Conservation (phyloP, 2,329 filamentous ascomycete genomes). For the Xylariaceae sp. region DNA sequence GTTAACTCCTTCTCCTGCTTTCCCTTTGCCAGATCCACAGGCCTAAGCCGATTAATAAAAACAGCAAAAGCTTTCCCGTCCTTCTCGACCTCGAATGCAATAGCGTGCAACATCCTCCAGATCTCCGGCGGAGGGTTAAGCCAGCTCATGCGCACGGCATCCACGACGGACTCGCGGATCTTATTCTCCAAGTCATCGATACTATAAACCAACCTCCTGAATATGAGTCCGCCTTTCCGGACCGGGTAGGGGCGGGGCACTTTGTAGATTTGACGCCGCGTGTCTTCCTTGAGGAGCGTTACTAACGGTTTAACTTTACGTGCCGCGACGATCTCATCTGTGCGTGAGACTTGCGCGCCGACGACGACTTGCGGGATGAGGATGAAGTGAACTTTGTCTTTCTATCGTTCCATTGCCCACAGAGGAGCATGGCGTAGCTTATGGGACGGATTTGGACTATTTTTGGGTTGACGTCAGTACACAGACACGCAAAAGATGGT, state of each 20-base stretch:
- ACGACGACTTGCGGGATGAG: conserved; percentile 1
- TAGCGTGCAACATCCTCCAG: neutral
- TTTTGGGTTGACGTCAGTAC: neutral
- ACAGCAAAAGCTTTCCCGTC: neutral
- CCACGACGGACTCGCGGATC: too few species aligned
- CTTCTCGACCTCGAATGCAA: neutral
- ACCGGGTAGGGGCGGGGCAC: neutral
- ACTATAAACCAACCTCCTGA: neutral
- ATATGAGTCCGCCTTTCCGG: neutral
- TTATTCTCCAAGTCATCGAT: too few species aligned
- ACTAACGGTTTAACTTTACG: neutral
- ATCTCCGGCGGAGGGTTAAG: neutral
- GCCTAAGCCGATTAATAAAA: neutral
- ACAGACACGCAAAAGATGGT: neutral
- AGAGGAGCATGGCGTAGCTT: conserved; percentile 2
- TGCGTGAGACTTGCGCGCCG: neutral
- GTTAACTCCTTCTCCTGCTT: too few species aligned
- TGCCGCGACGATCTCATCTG: neutral
- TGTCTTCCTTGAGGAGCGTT: neutral
- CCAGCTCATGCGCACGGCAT: neutral
- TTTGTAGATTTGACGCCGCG: neutral
- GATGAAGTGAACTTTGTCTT: neutral
- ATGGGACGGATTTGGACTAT: neutral
- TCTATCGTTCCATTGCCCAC: conserved; percentile 7
- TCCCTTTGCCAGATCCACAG: too few species aligned